Evolutionary conservation across 495 filamentous ascomycete genomes (phyloP), one percentile per base, ranked within the genome.

Genomic region (Xylaria sp.): DNA sequence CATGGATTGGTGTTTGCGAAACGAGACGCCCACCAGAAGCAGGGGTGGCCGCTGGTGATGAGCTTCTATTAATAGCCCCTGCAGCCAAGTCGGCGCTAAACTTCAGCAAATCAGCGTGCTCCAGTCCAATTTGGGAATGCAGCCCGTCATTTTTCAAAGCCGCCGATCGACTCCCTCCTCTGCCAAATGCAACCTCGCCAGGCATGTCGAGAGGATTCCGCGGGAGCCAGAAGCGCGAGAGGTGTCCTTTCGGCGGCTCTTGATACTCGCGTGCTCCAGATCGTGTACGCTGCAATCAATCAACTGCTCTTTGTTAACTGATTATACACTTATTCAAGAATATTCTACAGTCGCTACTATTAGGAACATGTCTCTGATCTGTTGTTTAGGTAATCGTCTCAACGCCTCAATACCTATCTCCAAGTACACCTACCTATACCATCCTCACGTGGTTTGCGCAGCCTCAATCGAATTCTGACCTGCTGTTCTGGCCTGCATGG

Each of bases 21-120:
- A 77, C 77, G 68, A 78, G 76, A 76, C 74, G 69, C 35, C 74
- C 68, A 72, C 48, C 61, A 59, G 40, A 33, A 50, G 59, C 69
- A 66, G 71, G 74, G 71, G 73, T 70, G 58, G 74, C 67, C 69
- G 70, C 67, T 75, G 58, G 70, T 74, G 67, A 68, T 64, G 33
- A 67, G 61, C 50, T 72, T 71, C 77, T 79, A 79, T 74, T 74
- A 79, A 79, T 79, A 79, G 61, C 50, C 29, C 72, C 69, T 76
- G 75, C 77, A 77, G 66, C 69, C 53, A 67, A 71, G 72, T 74
- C 72, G 77, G 77, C 77, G 77, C 77, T 70, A 75, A 79, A 11
- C 44, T 14, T 58, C 33, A 63, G 41, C 77, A 72, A 79, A 79
- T 79, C 77, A 77, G 33, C 44, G 17, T 31, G 19, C 43, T 53